Conservation (phyloP, 2,329 filamentous ascomycete genomes). For the Cladosporium phlei region DNA sequence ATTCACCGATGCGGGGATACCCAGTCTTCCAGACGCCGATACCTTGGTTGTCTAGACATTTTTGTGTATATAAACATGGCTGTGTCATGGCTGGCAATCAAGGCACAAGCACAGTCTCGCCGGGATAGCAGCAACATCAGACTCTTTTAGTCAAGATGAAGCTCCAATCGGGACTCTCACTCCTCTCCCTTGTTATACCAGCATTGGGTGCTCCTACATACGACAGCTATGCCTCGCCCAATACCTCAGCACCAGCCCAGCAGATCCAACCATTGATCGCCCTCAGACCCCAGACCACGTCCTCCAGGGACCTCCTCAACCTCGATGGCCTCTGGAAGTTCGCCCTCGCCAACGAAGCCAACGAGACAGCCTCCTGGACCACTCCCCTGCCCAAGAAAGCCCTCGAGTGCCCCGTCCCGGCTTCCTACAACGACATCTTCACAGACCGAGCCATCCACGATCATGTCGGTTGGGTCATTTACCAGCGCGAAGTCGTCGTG, state of each 20-base stretch:
- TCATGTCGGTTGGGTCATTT: constrained; percentile 12
- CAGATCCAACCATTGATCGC: constrained; percentile 5
- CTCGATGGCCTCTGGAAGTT: constrained; percentile 12
- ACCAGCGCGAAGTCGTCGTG: constrained; percentile 3
- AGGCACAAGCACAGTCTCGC: no score
- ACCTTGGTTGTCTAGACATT: no score
- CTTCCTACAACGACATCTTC: constrained; percentile 12
- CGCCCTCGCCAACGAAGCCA: neutral
- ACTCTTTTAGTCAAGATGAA: neutral
- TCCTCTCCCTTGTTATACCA: neutral
- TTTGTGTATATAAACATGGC: no score
- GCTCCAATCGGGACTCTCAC: neutral
- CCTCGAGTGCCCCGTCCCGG: constrained; percentile 10
- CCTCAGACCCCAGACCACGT: constrained; percentile 5
- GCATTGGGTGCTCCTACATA: neutral
- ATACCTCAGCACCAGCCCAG: neutral
- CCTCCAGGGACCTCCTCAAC: constrained; percentile 8
- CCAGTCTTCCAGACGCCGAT: no score
- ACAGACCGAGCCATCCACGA: constrained; percentile 3
- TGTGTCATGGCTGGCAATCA: no score
- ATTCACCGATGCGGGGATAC: no score
- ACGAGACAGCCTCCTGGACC: neutral
- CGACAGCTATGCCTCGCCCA: neutral
- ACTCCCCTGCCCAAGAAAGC: neutral
- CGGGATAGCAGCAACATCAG: no score